Percentiles rank a stretch among this genome's conserved stretches.
Conservation (phyloP, 192 early-diverging fungal genomes). For the Backusella mclennaniae region DNA sequence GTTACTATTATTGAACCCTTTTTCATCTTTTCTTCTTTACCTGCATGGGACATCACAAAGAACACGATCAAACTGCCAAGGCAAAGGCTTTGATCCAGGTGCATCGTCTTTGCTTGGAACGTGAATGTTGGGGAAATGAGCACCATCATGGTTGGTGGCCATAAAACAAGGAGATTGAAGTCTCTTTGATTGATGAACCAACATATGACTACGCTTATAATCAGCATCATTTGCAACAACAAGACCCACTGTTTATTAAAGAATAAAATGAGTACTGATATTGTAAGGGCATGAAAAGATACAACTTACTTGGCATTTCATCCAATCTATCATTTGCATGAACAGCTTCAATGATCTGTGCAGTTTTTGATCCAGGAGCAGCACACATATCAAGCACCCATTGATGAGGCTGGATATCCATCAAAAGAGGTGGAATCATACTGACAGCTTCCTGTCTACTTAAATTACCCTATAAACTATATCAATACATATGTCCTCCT, state of each 20-base stretch:
- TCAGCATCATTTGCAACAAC: slow-evolving; percentile 98
- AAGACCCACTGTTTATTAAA: slow-evolving; percentile 57
- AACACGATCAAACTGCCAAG: slow-evolving; percentile 90
- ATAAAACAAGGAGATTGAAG: slow-evolving; percentile 90
- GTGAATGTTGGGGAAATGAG: slow-evolving; percentile 79
- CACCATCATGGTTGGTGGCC: slow-evolving; percentile 95
- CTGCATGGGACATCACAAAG: slow-evolving; percentile 96
- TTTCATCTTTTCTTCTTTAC: slow-evolving; percentile 1
- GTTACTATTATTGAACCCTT: background rate
- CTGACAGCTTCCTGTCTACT: slow-evolving; percentile 94
- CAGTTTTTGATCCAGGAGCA: slow-evolving; percentile 97
- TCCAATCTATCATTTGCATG: slow-evolving; percentile 59
- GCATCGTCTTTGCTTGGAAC: slow-evolving; percentile 17
- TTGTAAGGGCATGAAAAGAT: background rate
- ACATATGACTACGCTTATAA: slow-evolving; percentile 85
- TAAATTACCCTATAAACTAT: slow-evolving; percentile 74
- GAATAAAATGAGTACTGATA: background rate
- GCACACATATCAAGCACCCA: slow-evolving; percentile 92
- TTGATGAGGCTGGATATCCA: slow-evolving; percentile 89
- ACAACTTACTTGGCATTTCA: slow-evolving; percentile 47
- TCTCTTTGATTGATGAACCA: slow-evolving; percentile 95
- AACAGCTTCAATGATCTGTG: slow-evolving; percentile 83
- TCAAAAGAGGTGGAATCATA: slow-evolving; percentile 95
- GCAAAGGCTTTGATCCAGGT: background rate
- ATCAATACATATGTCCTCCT: background rate